Evolutionary conservation across 2,329 filamentous ascomycete genomes (phyloP).

Genomic region (Didymella glomerata): DNA sequence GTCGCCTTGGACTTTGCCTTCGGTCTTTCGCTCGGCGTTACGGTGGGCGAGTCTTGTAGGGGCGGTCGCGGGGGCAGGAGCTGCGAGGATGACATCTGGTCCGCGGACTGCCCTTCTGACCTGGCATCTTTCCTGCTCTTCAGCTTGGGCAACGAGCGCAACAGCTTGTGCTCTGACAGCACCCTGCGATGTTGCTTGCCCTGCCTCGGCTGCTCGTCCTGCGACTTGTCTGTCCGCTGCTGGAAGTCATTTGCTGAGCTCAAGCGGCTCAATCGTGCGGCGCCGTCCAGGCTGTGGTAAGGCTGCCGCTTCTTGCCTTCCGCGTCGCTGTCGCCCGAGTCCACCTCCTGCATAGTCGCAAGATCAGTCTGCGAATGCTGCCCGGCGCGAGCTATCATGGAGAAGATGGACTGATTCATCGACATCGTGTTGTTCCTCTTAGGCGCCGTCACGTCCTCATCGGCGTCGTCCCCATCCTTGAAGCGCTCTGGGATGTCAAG

Average conservation of each 20-base stretch:
- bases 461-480: constrained; percentile 65
- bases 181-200: constrained; percentile 63
- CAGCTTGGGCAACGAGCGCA: constrained; percentile 71
- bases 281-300: constrained; percentile 44
- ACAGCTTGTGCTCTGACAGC: constrained; percentile 70
- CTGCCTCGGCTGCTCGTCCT: constrained; percentile 28
- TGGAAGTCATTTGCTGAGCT: constrained; percentile 47
- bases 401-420: constrained; percentile 95
- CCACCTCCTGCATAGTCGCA: constrained; percentile 78
- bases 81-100: constrained; percentile 63
- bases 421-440: constrained; percentile 63
- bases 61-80: constrained; percentile 46
- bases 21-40: constrained; percentile 22
- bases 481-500: constrained; percentile 66
- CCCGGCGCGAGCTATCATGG: constrained; percentile 87
- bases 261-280: constrained; percentile 47
- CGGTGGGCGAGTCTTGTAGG: constrained; percentile 26
- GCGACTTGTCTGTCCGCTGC: constrained; percentile 18
- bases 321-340: constrained; percentile 77
- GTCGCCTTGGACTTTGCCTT: constrained; percentile 35
- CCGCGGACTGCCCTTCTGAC: constrained; percentile 28
- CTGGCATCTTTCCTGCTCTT: constrained; percentile 46
- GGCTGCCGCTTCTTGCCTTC: constrained; percentile 38
- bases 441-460: constrained; percentile 68
- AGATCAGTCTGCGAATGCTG: constrained; percentile 83